A percentile compares a stretch with the other conserved stretches of the same genome.
Evolutionary conservation across 192 early-diverging fungal genomes (phyloP).

Genomic region (Umbelopsis sp.): DNA sequence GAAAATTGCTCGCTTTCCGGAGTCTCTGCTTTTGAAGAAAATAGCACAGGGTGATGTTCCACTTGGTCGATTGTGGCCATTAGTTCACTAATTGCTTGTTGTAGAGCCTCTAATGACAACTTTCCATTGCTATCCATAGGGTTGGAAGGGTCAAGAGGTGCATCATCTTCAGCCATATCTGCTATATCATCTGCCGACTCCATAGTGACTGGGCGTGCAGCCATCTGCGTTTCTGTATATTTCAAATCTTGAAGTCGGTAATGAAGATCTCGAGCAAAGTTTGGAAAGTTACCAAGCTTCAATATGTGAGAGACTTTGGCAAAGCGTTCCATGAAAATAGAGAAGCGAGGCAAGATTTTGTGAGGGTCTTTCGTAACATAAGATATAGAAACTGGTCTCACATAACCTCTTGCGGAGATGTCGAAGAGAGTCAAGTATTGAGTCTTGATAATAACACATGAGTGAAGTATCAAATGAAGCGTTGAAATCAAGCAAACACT

Average conservation of each 20-base stretch:
- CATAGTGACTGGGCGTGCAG: not conserved
- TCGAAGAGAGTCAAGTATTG: conserved; percentile 57
- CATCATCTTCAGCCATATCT: not conserved
- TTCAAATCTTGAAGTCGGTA: conserved; percentile 49
- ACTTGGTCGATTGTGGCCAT: conserved; percentile 4
- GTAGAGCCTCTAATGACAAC: conserved; percentile 26
- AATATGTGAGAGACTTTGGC: conserved; percentile 44
- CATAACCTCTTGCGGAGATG: conserved; percentile 55
- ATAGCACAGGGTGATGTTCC: conserved; percentile 2
- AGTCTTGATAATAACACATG: conserved; percentile 23
- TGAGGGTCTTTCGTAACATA: conserved; percentile 50
- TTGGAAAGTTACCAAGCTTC: conserved; percentile 53
- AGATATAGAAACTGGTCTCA: conserved; percentile 50
- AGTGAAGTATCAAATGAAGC: not conserved
- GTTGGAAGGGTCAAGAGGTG: not conserved
- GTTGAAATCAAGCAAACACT: conserved; percentile 19
- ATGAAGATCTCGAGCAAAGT: conserved; percentile 50
- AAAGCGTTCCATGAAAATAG: conserved; percentile 45
- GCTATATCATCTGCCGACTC: not conserved
- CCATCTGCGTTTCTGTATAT: conserved; percentile 38
- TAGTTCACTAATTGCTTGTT: conserved; percentile 21
- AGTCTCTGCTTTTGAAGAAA: not conserved
- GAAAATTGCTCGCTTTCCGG: not conserved
- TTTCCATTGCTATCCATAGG: not conserved
- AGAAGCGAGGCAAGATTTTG: conserved; percentile 48